Base-by-base conservation (phyloP, 2,329 filamentous ascomycete species). In the Fusarium torulosum region DNA sequence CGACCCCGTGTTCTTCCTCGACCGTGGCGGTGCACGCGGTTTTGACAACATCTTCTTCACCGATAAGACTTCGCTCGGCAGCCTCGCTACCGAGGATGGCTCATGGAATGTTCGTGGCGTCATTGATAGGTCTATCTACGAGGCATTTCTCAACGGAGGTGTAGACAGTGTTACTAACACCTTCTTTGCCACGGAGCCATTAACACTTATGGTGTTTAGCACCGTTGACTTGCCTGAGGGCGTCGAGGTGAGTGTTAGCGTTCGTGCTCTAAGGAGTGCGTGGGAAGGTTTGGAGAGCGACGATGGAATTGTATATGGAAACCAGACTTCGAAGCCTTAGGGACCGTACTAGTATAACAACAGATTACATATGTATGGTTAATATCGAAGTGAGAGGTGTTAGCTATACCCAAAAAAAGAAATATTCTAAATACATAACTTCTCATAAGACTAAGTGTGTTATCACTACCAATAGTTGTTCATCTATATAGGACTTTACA, bases 111-210 rank as follows among this genome's bases (percentile, higher is more conserved):
- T 79, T 29, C 75, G 68, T 14, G 78, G 77, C 17, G 71, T 79
- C 2, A 63, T 79, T 15, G 78, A 79, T 37, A 72, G 78, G 7
- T 79, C 77, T 1, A 68, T 79, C 4, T 56, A 78, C 2, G 78
- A 79, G 51, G 69, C 78, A 1, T 79, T 79, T 44, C 53, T 79
- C 21, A 69, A 78, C 38, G 74, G 70, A 11, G 78, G 77, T 9
- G 59, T 76, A 5, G 76, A 79, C 27, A 74, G 75, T 38, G 74
- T 71, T 7, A 78, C 77, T 0, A 72, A 72, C 35, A 74, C 67
- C 1, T 79, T 76, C 59, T 79, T 76, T 47, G 49, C 74, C 1
- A 72, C 54, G 2, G 27, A 75, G 53, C 75, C 76, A 1, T 53
- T 78, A 50, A 73, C 70, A 0, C 54, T 68, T 13, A 57, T 77